phyloP scores from a whole-genome alignment of 1,139 yeast species.

The Sugiyamaella pinicola region DNA sequence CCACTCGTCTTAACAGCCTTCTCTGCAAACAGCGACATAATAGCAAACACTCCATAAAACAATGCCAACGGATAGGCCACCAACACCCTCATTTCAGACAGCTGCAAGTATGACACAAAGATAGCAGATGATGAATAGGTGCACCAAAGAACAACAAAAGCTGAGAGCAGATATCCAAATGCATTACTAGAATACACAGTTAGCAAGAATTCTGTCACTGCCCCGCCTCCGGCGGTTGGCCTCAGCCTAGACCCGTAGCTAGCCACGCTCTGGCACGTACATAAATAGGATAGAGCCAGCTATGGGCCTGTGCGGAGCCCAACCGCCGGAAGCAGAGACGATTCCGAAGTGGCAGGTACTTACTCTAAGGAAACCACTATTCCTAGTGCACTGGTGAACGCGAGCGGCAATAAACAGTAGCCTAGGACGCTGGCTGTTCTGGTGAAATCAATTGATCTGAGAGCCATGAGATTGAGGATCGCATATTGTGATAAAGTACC shows the following conservation, averaged over 20 bases:
- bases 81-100: slow-evolving; percentile 82
- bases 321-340: no score
- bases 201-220: background rate
- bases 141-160: slow-evolving; percentile 84
- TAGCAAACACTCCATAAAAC: slow-evolving; percentile 91
- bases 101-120: slow-evolving; percentile 79
- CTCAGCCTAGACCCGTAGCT: no score
- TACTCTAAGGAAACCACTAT: slow-evolving; percentile 65
- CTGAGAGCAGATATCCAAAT: slow-evolving; percentile 71
- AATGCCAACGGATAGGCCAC: slow-evolving; percentile 93
- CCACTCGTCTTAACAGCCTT: slow-evolving; percentile 28
- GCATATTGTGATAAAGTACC: slow-evolving; percentile 86
- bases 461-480: slow-evolving; percentile 83
- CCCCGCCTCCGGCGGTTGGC: no score
- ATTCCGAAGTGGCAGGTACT: no score
- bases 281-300: no score
- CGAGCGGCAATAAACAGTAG: slow-evolving; percentile 89
- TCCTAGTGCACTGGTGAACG: slow-evolving; percentile 73
- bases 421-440: slow-evolving; percentile 92
- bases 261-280: no score
- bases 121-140: slow-evolving; percentile 93
- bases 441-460: slow-evolving; percentile 59
- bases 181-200: slow-evolving; percentile 46
- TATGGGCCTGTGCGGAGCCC: no score
- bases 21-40: slow-evolving; percentile 91